A percentile compares a stretch with the other conserved stretches of the same genome.
These are phyloP conservation scores for Durusdinium trenchii DNA, from an alignment of 73 alveolate species.

Conservation along the genomic window DNA sequence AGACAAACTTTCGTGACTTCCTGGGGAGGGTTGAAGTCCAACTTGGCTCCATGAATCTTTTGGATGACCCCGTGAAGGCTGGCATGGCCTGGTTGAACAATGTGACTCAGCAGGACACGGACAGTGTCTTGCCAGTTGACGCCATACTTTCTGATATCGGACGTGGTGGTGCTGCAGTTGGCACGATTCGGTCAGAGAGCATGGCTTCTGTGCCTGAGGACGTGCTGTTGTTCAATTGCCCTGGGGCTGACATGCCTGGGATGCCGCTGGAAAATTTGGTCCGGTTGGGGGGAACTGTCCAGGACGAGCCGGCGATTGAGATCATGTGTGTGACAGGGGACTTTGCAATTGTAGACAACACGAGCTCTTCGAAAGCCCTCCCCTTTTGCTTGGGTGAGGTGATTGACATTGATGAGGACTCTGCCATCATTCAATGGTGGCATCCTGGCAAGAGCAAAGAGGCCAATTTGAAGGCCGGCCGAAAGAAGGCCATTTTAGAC, in stretches of 20 bases:
- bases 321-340: neutral
- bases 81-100: neutral
- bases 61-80: neutral
- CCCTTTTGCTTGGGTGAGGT: neutral
- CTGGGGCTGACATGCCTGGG: slow-evolving; percentile 11
- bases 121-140: neutral
- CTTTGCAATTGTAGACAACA: neutral
- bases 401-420: neutral
- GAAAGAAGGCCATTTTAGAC: neutral
- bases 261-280: neutral
- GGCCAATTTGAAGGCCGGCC: neutral
- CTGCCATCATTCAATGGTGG: neutral
- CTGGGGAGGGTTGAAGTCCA: neutral
- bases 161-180: neutral
- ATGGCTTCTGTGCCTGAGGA: neutral
- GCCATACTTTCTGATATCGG: neutral
- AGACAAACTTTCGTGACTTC: neutral
- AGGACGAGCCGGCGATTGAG: neutral
- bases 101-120: neutral
- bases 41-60: neutral
- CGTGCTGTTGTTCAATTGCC: neutral
- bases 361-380: neutral
- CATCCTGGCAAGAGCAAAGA: neutral
- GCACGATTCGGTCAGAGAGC: neutral
- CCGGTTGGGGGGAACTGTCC: neutral